Base-by-base conservation (phyloP, 2,329 filamentous ascomycete species). In the Aureobasidium sp. region DNA sequence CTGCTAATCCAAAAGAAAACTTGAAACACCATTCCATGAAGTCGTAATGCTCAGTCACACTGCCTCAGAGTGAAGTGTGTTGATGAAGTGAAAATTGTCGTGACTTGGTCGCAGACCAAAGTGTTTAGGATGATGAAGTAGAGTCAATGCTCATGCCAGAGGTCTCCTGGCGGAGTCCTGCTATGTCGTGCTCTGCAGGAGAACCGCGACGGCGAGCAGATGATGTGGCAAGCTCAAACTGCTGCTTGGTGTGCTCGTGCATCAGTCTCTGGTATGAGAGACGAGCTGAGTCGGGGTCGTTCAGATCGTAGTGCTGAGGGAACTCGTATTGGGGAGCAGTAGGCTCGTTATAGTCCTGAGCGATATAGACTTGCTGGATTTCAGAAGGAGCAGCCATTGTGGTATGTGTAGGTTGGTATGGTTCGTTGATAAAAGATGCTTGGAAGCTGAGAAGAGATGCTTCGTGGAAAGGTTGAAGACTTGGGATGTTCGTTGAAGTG, bases 211-310 rank as follows among this genome's bases (percentile, higher is more conserved):
- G 71, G 36, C 76, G 73, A 3, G 76, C 77, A 9, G 77, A 80
- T 63, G 73, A 72, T 51, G 77, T 76, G 0, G 78, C 78, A 49
- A 72, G 75, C 56, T 73, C 75, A 49, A 79, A 76, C 67, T 80
- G 78, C 56, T 74, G 74, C 69, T 77, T 78, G 65, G 78, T 80
- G 71, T 80, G 78, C 65, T 79, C 74, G 64, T 79, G 78, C 77
- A 80, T 80, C 57, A 79, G 72, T 55, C 78, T 76, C 64, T 77
- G 73, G 63, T 80, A 80, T 5, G 71, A 71, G 12, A 70, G 70
- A 73, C 78, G 77, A 52, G 78, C 72, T 36, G 67, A 61, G 11
- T 71, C 70, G 25, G 72, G 73, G 64, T 78, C 69, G 58, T 74
- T 72, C 53, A 78, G 64, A 63, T 78, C 74, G 65, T 75, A 79